These are phyloP conservation scores for Ilyonectria sp. DNA, from an alignment of 2,329 filamentous ascomycete species.

Conservation along the genomic window DNA sequence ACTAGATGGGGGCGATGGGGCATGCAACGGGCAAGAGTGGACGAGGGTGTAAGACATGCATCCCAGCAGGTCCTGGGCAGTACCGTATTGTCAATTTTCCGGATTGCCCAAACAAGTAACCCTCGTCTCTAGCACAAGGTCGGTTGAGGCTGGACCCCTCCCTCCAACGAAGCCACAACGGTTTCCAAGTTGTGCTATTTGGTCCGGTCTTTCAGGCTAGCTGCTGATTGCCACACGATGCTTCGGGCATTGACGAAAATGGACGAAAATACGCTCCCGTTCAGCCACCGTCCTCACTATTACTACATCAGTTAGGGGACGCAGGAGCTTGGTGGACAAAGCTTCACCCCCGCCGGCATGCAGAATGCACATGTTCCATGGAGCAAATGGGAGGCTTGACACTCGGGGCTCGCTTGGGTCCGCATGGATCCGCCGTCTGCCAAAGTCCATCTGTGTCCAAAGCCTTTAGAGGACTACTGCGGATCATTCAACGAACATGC, in stretches of 20 bases:
- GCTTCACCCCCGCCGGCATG: slow-evolving; percentile 1
- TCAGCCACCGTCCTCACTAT: slow-evolving; percentile 2
- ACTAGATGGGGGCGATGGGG: slow-evolving; percentile 7
- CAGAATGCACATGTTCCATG: slow-evolving; percentile 25
- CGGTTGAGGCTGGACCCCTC: slow-evolving; percentile 34
- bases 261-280: slow-evolving; percentile 3
- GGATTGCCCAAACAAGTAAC: slow-evolving; percentile 46
- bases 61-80: slow-evolving; percentile 16
- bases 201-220: slow-evolving; percentile 20
- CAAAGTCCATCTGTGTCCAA: slow-evolving; percentile 18
- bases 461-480: slow-evolving; percentile 21
- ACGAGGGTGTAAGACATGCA: slow-evolving; percentile 25
- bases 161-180: slow-evolving; percentile 40
- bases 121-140: slow-evolving; percentile 31
- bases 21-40: slow-evolving; percentile 14
- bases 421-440: slow-evolving; percentile 16
- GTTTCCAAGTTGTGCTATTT: slow-evolving; percentile 27
- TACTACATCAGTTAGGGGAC: not conserved
- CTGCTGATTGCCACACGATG: slow-evolving; percentile 8
- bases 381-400: slow-evolving; percentile 17
- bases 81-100: slow-evolving; percentile 26
- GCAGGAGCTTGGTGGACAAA: not conserved
- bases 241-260: slow-evolving; percentile 11
- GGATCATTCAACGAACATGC: slow-evolving; percentile 34
- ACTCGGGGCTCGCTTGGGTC: slow-evolving; percentile 19